Percentiles rank a stretch among this genome's conserved stretches.
Evolutionary conservation across 106 monocot genomes (phyloP).

Genomic region (Phalaenopsis aphrodite): DNA sequence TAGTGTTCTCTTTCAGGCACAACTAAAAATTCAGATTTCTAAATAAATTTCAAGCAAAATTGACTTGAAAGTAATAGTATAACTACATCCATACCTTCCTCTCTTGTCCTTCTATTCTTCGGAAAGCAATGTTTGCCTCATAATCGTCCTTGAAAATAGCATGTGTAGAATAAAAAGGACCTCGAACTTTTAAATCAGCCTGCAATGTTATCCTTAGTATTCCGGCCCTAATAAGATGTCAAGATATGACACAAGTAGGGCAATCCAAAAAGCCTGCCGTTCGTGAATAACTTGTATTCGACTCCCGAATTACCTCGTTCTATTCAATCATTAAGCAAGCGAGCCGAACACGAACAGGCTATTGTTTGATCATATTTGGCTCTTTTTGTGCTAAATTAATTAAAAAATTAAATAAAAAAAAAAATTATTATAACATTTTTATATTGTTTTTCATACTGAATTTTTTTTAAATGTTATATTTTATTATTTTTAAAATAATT

Average conservation of each 20-base stretch:
- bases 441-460: too few relatives aligned
- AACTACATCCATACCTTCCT: slow-evolving; percentile 16
- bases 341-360: too few relatives aligned
- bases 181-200: slow-evolving; percentile 27
- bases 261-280: too few relatives aligned
- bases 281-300: too few relatives aligned
- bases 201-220: slow-evolving; percentile 7
- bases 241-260: not conserved
- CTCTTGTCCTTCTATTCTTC: slow-evolving; percentile 33
- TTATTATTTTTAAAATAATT: too few relatives aligned
- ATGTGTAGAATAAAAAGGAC: slow-evolving; percentile 37
- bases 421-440: too few relatives aligned
- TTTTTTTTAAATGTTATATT: too few relatives aligned
- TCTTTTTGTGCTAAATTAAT: too few relatives aligned
- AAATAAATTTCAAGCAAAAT: not conserved
- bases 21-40: not conserved
- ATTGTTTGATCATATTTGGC: too few relatives aligned
- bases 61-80: not conserved
- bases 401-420: too few relatives aligned
- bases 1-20: not conserved
- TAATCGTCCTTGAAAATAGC: slow-evolving; percentile 30
- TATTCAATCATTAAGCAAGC: too few relatives aligned
- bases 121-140: slow-evolving; percentile 33
- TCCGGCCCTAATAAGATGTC: not conserved
- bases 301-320: too few relatives aligned